These are phyloP conservation scores for Globisporangium irregulare DNA, from an alignment of 352 stramenopile species.

Conservation along the genomic window DNA sequence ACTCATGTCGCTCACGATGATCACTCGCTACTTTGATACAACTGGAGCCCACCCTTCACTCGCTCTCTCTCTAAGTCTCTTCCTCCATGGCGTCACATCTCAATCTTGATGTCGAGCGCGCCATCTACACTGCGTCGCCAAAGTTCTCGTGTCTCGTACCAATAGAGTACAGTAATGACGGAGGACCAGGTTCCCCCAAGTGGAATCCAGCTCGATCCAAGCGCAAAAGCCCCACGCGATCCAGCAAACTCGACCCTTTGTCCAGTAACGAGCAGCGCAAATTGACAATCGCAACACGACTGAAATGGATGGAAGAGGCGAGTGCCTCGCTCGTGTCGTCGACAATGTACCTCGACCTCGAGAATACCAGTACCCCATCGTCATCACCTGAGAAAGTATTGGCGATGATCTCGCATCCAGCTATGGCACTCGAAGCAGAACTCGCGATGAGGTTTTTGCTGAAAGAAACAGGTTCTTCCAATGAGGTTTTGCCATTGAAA, in stretches of 20 bases:
- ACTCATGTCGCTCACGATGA: no score
- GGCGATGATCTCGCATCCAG: neutral
- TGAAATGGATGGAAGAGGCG: constrained; percentile 10
- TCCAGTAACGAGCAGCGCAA: neutral
- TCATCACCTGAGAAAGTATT: neutral
- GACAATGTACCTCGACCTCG: neutral
- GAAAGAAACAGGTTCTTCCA: neutral
- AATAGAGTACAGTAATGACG: neutral
- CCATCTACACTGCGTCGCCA: neutral
- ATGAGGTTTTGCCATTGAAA: neutral
- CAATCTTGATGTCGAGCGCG: neutral
- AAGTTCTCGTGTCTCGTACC: neutral
- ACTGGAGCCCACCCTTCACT: no score
- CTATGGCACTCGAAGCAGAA: constrained; percentile 4
- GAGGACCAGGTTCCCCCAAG: neutral
- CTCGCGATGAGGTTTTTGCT: neutral
- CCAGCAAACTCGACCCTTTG: neutral
- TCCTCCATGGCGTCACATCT: neutral
- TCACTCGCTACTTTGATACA: no score
- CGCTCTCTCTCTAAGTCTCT: neutral
- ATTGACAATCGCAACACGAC: neutral
- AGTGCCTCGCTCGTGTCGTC: neutral
- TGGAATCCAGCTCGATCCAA: neutral
- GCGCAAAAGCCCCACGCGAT: neutral
- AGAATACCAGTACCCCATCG: neutral